A percentile compares a stretch with the other conserved stretches of the same genome.
These are phyloP conservation scores for Capsicum baccatum DNA, from an alignment of 257 asterid genomes.

Conservation along the genomic window DNA sequence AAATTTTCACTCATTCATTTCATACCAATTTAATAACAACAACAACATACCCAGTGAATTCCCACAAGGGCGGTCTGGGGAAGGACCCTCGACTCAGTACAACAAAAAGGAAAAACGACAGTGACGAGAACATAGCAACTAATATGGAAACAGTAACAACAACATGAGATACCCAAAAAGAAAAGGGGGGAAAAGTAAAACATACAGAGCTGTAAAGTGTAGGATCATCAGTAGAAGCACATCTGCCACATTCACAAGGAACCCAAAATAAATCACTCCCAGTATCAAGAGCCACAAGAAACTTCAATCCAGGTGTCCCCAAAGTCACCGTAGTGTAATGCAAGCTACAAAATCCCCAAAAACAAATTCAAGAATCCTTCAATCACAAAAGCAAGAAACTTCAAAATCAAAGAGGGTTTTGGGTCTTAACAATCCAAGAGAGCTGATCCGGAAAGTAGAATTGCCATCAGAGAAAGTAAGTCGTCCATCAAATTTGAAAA, in stretches of 20 bases:
- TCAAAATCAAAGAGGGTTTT: not conserved
- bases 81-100: too few species aligned
- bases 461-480: constrained; percentile 78
- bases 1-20: not conserved
- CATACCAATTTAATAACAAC: not conserved
- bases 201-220: constrained; percentile 61
- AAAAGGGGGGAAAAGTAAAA: constrained; percentile 7
- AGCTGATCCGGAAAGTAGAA: constrained; percentile 65
- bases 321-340: constrained; percentile 77
- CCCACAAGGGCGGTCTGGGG: too few species aligned
- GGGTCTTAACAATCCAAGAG: constrained; percentile 73
- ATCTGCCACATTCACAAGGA: constrained; percentile 70
- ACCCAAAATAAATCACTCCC: constrained; percentile 93
- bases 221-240: constrained; percentile 58
- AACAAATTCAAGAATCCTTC: too few species aligned
- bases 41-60: too few species aligned
- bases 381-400: too few species aligned
- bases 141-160: too few species aligned
- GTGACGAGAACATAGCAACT: too few species aligned
- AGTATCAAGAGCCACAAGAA: constrained; percentile 91
- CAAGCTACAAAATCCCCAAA: constrained; percentile 46
- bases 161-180: not conserved
- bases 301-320: constrained; percentile 81
- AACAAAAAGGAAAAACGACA: too few species aligned
- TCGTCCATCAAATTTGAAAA: constrained; percentile 46